A percentile compares a stretch with the other conserved stretches of the same genome.
phyloP scores from a whole-genome alignment of 352 stramenopile genomes.

The Globisporangium radiosum region DNA sequence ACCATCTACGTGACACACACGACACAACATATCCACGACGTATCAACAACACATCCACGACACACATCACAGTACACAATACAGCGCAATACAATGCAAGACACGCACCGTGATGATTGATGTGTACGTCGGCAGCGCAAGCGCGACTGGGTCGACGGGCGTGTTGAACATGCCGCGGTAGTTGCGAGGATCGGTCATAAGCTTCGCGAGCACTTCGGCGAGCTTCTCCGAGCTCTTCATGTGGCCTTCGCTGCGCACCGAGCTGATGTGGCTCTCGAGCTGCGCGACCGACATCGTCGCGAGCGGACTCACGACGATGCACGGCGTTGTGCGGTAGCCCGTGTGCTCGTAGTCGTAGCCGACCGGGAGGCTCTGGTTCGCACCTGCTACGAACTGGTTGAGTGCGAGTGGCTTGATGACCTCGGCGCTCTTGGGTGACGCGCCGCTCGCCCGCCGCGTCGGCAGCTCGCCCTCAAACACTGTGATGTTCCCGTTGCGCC shows the following conservation, averaged over 20 bases:
- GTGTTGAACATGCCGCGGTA: slow-evolving; percentile 65
- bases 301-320: slow-evolving; percentile 39
- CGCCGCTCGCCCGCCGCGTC: not conserved
- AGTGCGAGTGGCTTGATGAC: slow-evolving; percentile 19
- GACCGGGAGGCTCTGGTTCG: slow-evolving; percentile 52
- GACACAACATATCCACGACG: not conserved
- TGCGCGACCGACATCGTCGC: slow-evolving; percentile 50
- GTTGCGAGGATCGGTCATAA: slow-evolving; percentile 74
- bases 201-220: slow-evolving; percentile 54
- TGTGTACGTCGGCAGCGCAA: slow-evolving; percentile 68
- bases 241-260: slow-evolving; percentile 51
- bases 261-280: slow-evolving; percentile 58
- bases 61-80: not conserved
- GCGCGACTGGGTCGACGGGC: slow-evolving; percentile 61
- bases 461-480: slow-evolving; percentile 11
- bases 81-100: not conserved
- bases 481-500: slow-evolving; percentile 23
- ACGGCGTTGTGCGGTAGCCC: slow-evolving; percentile 6
- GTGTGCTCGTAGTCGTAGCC: slow-evolving; percentile 20
- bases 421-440: slow-evolving; percentile 1
- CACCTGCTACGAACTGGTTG: slow-evolving; percentile 16
- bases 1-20: too few relatives aligned
- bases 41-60: not conserved
- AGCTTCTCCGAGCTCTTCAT: slow-evolving; percentile 63
- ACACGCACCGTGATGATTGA: slow-evolving; percentile 42